These are phyloP conservation scores for Medicago ruthenica DNA, from an alignment of 306 rosid species.

Conservation along the genomic window DNA sequence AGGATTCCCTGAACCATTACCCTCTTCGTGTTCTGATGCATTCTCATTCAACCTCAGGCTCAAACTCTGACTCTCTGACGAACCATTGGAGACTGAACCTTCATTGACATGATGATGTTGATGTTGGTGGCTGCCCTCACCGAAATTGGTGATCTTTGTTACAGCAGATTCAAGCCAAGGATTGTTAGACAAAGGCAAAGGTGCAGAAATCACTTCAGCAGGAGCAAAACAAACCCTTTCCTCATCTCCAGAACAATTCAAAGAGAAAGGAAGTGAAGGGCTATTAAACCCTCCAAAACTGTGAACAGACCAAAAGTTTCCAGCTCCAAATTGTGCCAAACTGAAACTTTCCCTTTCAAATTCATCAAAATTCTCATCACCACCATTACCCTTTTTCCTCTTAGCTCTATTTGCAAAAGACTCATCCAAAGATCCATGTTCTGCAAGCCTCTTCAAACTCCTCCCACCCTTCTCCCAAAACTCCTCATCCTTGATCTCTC, in stretches of 20 bases:
- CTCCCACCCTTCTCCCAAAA: constrained; percentile 66
- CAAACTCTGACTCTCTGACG: constrained; percentile 73
- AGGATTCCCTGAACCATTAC: constrained; percentile 72
- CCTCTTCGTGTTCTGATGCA: constrained; percentile 66
- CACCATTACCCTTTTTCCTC: constrained; percentile 71
- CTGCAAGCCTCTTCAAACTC: constrained; percentile 83
- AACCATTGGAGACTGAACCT: constrained; percentile 66
- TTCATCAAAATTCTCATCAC: constrained; percentile 45
- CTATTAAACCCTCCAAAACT: constrained; percentile 43
- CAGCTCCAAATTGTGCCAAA: constrained; percentile 61
- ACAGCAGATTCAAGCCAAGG: constrained; percentile 77
- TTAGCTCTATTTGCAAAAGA: constrained; percentile 61
- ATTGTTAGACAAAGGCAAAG: constrained; percentile 56
- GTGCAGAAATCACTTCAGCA: constrained; percentile 63
- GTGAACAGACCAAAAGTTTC: constrained; percentile 61
- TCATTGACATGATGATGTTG: constrained; percentile 46
- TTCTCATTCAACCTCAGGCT: constrained; percentile 62
- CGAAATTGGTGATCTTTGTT: constrained; percentile 69
- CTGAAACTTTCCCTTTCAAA: constrained; percentile 50
- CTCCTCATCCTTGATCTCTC: constrained; percentile 60
- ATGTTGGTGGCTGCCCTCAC: constrained; percentile 59
- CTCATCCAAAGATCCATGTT: constrained; percentile 40
- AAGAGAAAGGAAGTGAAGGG: constrained; percentile 61
- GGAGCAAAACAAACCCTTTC: constrained; percentile 76
- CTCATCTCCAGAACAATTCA: constrained; percentile 68